Evolutionary conservation across 2,329 filamentous ascomycete species (phyloP).

Genomic region (Fusarium armeniacum): DNA sequence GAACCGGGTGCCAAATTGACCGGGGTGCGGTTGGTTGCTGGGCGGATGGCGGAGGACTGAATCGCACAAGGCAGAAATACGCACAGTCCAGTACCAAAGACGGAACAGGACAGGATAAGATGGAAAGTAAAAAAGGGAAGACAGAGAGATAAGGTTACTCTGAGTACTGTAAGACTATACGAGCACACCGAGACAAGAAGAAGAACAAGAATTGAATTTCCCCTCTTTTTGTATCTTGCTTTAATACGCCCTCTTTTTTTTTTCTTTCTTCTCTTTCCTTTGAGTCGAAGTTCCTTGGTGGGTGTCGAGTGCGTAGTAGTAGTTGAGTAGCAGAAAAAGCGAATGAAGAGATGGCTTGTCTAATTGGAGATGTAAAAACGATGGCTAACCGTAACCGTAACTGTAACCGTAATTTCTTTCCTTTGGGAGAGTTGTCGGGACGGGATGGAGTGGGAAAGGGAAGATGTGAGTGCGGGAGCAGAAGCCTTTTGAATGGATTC

Average conservation of each 20-base stretch:
- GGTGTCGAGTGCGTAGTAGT: constrained; percentile 10
- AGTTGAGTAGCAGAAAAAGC: constrained; percentile 25
- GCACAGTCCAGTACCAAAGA: constrained; percentile 35
- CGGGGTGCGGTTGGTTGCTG: constrained; percentile 46
- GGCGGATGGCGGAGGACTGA: constrained; percentile 46
- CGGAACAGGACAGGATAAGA: constrained; percentile 6
- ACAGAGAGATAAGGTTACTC: constrained; percentile 35
- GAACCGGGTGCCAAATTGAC: constrained; percentile 40
- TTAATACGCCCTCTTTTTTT: constrained; percentile 7
- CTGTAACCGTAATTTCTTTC: constrained; percentile 16
- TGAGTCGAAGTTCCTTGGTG: constrained; percentile 8
- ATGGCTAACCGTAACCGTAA: constrained; percentile 37
- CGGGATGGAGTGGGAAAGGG: constrained; percentile 52
- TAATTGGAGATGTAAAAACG: constrained; percentile 33
- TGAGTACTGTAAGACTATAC: constrained; percentile 34
- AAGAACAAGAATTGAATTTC: constrained; percentile 38
- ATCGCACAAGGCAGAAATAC: constrained; percentile 41
- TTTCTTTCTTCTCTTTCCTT: constrained; percentile 18
- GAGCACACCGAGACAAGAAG: constrained; percentile 35
- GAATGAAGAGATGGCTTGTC: constrained; percentile 17
- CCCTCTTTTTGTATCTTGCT: constrained; percentile 32
- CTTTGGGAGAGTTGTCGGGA: constrained; percentile 37
- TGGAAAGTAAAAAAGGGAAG: constrained; percentile 9
- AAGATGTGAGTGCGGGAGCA: constrained; percentile 55
- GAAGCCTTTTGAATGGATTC: constrained; percentile 59